Percentiles rank a stretch among this genome's conserved stretches.
Conservation (phyloP, 176 grass and related monocot species). For the Lolium rigidum region DNA sequence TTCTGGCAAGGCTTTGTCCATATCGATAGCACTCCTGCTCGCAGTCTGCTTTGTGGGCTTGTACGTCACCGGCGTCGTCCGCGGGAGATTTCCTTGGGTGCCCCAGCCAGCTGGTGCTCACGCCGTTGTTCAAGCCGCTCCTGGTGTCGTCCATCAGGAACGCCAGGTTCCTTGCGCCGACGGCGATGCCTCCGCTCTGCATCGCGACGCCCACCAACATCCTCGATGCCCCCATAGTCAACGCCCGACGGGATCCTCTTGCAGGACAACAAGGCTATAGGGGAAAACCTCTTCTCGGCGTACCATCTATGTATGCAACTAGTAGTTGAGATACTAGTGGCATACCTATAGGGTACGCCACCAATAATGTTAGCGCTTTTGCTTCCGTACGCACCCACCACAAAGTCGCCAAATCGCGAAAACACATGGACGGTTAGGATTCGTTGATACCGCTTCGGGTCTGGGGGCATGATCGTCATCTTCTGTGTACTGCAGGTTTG, state of each 20-base stretch:
- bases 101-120: conserved; percentile 36
- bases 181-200: conserved; percentile 47
- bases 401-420: no score
- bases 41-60: background rate
- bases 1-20: no score
- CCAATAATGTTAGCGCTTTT: no score
- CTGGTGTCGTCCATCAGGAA: conserved; percentile 55
- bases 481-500: no score
- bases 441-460: no score
- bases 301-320: no score
- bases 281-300: conserved; percentile 52
- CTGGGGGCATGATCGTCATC: no score
- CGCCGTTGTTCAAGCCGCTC: conserved; percentile 35
- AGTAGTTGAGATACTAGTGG: no score
- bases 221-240: background rate
- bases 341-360: no score
- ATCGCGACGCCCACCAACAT: conserved; percentile 51
- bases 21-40: background rate
- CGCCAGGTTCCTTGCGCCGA: conserved; percentile 45
- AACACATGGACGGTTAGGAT: no score
- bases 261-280: conserved; percentile 32
- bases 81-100: conserved; percentile 34
- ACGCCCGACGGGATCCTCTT: background rate
- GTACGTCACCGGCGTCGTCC: background rate
- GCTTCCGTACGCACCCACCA: no score